Evolutionary conservation across 2,329 filamentous ascomycete species (phyloP), one percentile per base, ranked within the genome.

Genomic region (Colletotrichum tabaci): DNA sequence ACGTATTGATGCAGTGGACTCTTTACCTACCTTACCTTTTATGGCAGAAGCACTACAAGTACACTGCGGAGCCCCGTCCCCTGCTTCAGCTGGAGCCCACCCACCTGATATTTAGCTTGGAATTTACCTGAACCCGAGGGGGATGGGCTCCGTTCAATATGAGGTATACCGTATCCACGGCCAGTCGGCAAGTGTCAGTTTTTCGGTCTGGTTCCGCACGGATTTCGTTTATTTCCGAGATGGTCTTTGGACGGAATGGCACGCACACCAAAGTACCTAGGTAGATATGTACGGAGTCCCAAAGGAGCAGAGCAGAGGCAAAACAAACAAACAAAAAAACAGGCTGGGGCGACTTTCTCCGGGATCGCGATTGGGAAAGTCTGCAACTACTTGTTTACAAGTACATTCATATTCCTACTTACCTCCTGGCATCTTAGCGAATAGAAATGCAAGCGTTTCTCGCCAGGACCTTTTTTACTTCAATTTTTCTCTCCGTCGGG

Each of bases 381-480:
- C 30, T 52, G 46, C n/a, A 38, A 52, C 40, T 21, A 7, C 26
- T 6, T 23, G n/a, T 26, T n/a, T 58, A 44, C 21, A 23, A 23
- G 21, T 23, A 23, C 47, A 44, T 61, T 40, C n/a, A 61, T 35
- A 42, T 42, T 42, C 61, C 62, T 64, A 67, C 56, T 55, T 61
- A 56, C 63, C 58, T 61, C 12, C 58, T 49, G 16, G 30, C 16
- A 12, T 13, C 8, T 12, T 8, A 15, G 13, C 15, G 23, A 52
- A 30, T 15, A 4, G 30, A 18, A 52, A 21, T 9, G 4, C 8
- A 7, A 18, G 18, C 21, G 18, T 21, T 21, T 47, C 8, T 15
- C 21, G 46, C n/a, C 10, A 2, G 46, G 46, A 3, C 9, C n/a
- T 30, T 5, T n/a, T 21, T 10, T 9, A 1, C 9, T 26, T 30